phyloP scores from a whole-genome alignment of 805 yeast species.

The Pichia cephalocereana region DNA sequence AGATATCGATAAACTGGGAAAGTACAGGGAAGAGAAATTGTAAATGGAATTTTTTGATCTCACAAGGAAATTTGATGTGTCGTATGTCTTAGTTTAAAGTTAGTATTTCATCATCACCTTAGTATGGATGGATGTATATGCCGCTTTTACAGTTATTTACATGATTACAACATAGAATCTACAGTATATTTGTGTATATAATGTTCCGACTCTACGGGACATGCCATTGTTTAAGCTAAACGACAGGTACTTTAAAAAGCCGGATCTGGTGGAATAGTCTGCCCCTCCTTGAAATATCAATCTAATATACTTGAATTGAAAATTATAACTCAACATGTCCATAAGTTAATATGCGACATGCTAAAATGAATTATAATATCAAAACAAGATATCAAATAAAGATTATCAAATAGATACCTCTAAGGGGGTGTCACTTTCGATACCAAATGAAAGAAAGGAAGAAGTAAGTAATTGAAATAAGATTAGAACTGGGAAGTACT shows the following conservation, averaged over 20 bases:
- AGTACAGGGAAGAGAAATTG: too few species aligned
- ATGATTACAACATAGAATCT: too few species aligned
- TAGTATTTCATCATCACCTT: too few species aligned
- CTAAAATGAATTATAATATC: neutral
- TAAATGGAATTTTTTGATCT: too few species aligned
- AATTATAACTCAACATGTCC: neutral
- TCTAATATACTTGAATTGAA: neutral
- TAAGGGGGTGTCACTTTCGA: constrained; percentile 13
- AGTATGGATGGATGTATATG: too few species aligned
- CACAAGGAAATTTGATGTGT: too few species aligned
- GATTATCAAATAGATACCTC: neutral
- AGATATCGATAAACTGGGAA: too few species aligned
- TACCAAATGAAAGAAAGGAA: constrained; percentile 2
- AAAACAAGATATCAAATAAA: too few species aligned
- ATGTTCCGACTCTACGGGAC: constrained; percentile 12
- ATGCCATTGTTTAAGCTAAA: neutral
- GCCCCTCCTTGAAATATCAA: neutral
- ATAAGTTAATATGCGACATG: neutral
- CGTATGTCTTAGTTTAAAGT: too few species aligned
- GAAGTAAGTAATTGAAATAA: neutral
- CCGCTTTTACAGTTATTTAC: too few species aligned
- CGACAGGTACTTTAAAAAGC: constrained; percentile 1
- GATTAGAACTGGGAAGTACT: neutral
- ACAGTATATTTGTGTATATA: too few species aligned
- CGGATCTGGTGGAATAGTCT: neutral